Evolutionary conservation across 495 filamentous ascomycete genomes (phyloP), one percentile per base, ranked within the genome.

Genomic region (Filosporella fistucella): DNA sequence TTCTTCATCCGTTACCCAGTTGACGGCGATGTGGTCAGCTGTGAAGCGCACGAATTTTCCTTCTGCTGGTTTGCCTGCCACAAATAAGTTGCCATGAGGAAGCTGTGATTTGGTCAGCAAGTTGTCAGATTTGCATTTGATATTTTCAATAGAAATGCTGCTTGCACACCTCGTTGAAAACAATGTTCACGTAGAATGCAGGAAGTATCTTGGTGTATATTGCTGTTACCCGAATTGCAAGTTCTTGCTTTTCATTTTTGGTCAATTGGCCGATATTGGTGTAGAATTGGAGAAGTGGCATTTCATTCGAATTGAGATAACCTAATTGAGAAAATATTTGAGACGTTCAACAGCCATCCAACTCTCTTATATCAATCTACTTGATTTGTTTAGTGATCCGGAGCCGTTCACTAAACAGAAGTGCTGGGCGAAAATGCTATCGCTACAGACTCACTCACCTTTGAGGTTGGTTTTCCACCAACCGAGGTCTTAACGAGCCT

Each of bases 221-320:
- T 10, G 34, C 42, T 9, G 53, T 56, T 8, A 56, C 13, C 4
- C 23, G 33, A 1, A 30, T 38, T 1, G 37, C 47, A 2, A 56
- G 30, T 12, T 56, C 47, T 26, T 36, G 23, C 17, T 52, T 51
- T 24, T 56, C 53, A 0, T 16, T 38, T 1, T 20, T 2, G 2
- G 47, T 47, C 20, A 56, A 38, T 17, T 51, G 47, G 23, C 17
- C 24, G 11, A 32, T 16, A 13, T 10, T 35, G 6, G 25, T 44
- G 28, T 51, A 56, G 36, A 56, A 52, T 44, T 47, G 36, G 11
- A 56, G 37, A 9, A 56, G 23, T 20, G 53, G 53, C 53, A 56
- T 56, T 42, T 23, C n/a, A n/a, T n/a, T n/a, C n/a, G n/a, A n/a
- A n/a, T n/a, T n/a, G n/a, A n/a, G n/a, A n/a, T n/a, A n/a, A n/a